Percentiles rank a stretch among this genome's conserved stretches.
These are phyloP conservation scores for Porpolomopsis calyptriformis DNA, from an alignment of 768 basidiomycete genomes.

Conservation along the genomic window DNA sequence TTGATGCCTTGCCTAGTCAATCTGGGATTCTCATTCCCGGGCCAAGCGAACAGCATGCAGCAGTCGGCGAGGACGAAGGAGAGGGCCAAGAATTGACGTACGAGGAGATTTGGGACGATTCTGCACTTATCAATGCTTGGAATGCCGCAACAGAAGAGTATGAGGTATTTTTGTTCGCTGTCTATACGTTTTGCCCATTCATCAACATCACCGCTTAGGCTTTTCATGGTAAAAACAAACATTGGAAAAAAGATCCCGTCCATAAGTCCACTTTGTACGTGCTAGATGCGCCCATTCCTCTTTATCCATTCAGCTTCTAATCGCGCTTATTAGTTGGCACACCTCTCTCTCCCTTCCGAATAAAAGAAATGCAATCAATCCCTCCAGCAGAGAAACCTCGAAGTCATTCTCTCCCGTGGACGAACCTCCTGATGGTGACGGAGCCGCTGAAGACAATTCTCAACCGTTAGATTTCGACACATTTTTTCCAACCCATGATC, in stretches of 20 bases:
- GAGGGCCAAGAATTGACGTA: slow-evolving; percentile 58
- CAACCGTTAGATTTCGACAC: slow-evolving; percentile 59
- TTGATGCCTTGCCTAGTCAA: slow-evolving; percentile 8
- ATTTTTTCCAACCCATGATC: slow-evolving; percentile 60
- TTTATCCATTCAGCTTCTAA: not conserved
- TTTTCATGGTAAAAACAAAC: slow-evolving; percentile 56
- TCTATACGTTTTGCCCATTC: not conserved
- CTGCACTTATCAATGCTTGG: slow-evolving; percentile 75
- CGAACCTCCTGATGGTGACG: slow-evolving; percentile 6
- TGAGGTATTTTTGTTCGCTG: slow-evolving; percentile 30
- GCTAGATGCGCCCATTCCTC: not conserved
- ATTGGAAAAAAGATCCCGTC: slow-evolving; percentile 61
- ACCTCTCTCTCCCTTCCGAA: slow-evolving; percentile 37
- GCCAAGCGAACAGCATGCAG: slow-evolving; percentile 21
- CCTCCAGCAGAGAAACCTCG: not conserved
- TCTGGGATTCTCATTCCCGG: slow-evolving; percentile 23
- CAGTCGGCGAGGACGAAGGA: slow-evolving; percentile 22
- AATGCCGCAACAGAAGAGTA: slow-evolving; percentile 78
- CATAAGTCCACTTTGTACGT: slow-evolving; percentile 68
- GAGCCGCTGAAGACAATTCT: slow-evolving; percentile 36
- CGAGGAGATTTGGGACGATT: slow-evolving; percentile 81
- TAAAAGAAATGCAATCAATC: slow-evolving; percentile 13
- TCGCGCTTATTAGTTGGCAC: slow-evolving; percentile 51
- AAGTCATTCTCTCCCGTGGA: not conserved
- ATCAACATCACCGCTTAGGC: slow-evolving; percentile 25